These are phyloP conservation scores for Aspergillus ustus DNA, from an alignment of 2,329 filamentous ascomycete species.

Conservation along the genomic window DNA sequence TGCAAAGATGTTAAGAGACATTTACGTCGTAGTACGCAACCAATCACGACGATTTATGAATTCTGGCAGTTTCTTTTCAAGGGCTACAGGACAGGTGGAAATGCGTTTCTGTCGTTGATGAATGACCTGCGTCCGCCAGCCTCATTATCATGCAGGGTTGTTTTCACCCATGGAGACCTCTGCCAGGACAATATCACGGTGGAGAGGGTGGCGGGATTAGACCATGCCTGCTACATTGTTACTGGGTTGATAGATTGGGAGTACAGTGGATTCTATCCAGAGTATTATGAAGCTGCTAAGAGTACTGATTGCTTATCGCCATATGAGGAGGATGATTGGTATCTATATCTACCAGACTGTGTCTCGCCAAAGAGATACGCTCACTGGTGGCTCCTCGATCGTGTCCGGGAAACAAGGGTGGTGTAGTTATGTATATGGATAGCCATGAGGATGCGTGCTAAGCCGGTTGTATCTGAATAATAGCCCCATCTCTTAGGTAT, in stretches of 20 bases:
- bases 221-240: slow-evolving; percentile 24
- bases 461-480: too few relatives aligned
- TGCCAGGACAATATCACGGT: slow-evolving; percentile 33
- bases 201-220: slow-evolving; percentile 15
- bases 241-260: slow-evolving; percentile 34
- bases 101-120: slow-evolving; percentile 25
- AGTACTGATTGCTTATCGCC: slow-evolving; percentile 27
- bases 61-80: slow-evolving; percentile 30
- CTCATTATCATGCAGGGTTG: slow-evolving; percentile 15
- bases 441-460: too few relatives aligned
- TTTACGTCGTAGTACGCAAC: slow-evolving; percentile 23
- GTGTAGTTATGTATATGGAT: too few relatives aligned
- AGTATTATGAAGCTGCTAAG: slow-evolving; percentile 32
- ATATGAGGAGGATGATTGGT: slow-evolving; percentile 31
- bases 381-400: slow-evolving; percentile 32
- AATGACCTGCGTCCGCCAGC: slow-evolving; percentile 16
- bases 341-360: slow-evolving; percentile 29
- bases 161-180: slow-evolving; percentile 34
- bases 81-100: slow-evolving; percentile 18
- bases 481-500: too few relatives aligned
- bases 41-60: slow-evolving; percentile 23
- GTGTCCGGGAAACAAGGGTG: slow-evolving; percentile 27
- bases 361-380: slow-evolving; percentile 27
- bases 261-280: slow-evolving; percentile 34
- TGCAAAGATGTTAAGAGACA: slow-evolving; percentile 32